A percentile compares a stretch with the other conserved stretches of the same genome.
Conservation (phyloP, 1,284 basidiomycete species). For the Cryptococcus neoformans region DNA sequence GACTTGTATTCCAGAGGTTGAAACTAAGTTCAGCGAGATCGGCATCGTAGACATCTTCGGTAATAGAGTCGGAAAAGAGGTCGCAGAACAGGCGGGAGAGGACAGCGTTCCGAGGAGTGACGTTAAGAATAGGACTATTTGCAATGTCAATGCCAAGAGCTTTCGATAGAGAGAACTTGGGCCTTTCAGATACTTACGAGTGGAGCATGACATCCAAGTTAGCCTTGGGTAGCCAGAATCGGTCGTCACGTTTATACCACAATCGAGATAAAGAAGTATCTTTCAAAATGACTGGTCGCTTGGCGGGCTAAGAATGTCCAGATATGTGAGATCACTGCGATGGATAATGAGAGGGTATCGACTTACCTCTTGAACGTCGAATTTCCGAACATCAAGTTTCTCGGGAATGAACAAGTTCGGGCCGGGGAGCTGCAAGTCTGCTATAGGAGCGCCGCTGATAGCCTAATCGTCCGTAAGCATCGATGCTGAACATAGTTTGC, state of each 20-base stretch:
- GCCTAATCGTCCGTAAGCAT: conserved; percentile 53
- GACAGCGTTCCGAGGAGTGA: conserved; percentile 45
- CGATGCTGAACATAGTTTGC: background rate
- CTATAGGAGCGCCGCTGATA: conserved; percentile 58
- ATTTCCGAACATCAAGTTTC: conserved; percentile 77
- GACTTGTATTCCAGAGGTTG: conserved; percentile 62
- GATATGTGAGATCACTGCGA: background rate
- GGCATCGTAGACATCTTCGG: conserved; percentile 91
- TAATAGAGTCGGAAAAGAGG: conserved; percentile 82
- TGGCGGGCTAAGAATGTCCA: conserved; percentile 58
- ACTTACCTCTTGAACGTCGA: conserved; percentile 60
- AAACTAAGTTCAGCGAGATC: conserved; percentile 87
- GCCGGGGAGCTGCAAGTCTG: conserved; percentile 72
- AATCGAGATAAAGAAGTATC: conserved; percentile 68
- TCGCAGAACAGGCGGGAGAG: conserved; percentile 65
- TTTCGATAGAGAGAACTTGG: background rate
- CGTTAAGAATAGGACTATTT: conserved; percentile 43
- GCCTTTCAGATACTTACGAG: conserved; percentile 22
- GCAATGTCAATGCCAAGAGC: background rate
- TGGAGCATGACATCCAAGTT: conserved; percentile 44
- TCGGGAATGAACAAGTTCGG: conserved; percentile 88
- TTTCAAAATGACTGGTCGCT: conserved; percentile 70
- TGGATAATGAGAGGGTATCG: background rate
- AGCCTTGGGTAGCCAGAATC: conserved; percentile 90
- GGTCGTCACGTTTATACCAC: conserved; percentile 97